phyloP scores from a whole-genome alignment of 2,329 filamentous ascomycete species.

The Botrytis tulipae region DNA sequence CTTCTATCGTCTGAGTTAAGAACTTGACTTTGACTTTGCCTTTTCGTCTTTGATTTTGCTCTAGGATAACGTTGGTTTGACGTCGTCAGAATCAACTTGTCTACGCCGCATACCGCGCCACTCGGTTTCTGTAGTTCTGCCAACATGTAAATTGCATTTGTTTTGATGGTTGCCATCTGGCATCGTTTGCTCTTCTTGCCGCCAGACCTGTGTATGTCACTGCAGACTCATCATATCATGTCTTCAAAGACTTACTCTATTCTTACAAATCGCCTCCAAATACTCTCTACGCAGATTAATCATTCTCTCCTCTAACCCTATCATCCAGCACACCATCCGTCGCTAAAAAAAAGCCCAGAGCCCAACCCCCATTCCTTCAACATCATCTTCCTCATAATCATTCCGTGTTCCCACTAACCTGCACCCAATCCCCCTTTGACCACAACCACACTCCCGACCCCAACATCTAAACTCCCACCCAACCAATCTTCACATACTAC shows the following conservation, averaged over 20 bases:
- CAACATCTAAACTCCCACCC: background rate
- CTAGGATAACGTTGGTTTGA: background rate
- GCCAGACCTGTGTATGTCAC: background rate
- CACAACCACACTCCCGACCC: background rate
- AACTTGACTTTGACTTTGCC: background rate
- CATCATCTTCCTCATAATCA: too few species aligned
- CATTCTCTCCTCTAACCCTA: background rate
- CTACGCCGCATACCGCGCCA: background rate
- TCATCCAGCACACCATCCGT: background rate
- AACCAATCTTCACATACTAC: background rate
- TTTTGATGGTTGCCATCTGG: background rate
- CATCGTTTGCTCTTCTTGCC: background rate
- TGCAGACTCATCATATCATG: background rate
- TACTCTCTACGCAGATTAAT: background rate
- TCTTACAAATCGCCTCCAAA: background rate
- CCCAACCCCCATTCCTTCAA: too few species aligned
- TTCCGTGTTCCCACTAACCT: background rate
- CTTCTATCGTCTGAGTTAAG: background rate
- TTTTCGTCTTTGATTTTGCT: background rate
- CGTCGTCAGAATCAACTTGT: slow-evolving; percentile 1
- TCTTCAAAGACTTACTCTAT: background rate
- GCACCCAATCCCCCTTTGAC: background rate
- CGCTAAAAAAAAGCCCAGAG: background rate
- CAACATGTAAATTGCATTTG: background rate
- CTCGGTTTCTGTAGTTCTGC: background rate